Conservation (phyloP, 1,139 yeast genomes). For the Blastobotrys illinoisensis region DNA sequence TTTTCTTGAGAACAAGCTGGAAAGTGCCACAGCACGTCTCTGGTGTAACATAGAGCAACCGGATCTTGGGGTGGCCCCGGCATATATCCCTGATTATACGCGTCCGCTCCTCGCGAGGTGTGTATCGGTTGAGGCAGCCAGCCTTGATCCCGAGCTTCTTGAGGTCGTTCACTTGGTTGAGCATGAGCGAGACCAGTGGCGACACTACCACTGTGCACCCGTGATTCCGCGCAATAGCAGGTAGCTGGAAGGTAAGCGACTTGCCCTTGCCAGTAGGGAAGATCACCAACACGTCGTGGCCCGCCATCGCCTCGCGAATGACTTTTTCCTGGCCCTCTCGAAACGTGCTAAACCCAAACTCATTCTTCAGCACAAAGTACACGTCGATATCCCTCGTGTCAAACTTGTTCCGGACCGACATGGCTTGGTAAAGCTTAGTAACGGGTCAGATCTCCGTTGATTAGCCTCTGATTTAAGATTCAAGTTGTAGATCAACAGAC, state of each 20-base stretch:
- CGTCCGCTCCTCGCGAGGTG: constrained; percentile 50
- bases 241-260: constrained; percentile 1
- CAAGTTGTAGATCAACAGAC: not conserved
- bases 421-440: not conserved
- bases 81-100: constrained; percentile 58
- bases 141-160: constrained; percentile 60
- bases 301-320: constrained; percentile 58
- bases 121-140: constrained; percentile 80
- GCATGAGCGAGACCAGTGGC: constrained; percentile 46
- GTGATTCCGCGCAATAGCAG: not conserved
- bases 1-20: constrained; percentile 52
- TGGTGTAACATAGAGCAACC: constrained; percentile 79
- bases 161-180: constrained; percentile 88
- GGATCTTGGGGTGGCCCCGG: constrained; percentile 56
- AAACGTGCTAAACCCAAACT: constrained; percentile 37
- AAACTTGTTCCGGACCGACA: not conserved
- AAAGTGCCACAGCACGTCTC: constrained; percentile 83
- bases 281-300: constrained; percentile 44
- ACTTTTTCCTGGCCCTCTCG: constrained; percentile 74
- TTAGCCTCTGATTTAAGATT: not conserved
- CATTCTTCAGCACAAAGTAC: constrained; percentile 15
- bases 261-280: constrained; percentile 4
- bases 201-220: constrained; percentile 2
- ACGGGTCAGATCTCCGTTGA: no score
- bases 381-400: constrained; percentile 9